Percentiles rank a stretch among this genome's conserved stretches.
Conservation (phyloP, 352 stramenopile genomes). For the Phytophthora syringae region DNA sequence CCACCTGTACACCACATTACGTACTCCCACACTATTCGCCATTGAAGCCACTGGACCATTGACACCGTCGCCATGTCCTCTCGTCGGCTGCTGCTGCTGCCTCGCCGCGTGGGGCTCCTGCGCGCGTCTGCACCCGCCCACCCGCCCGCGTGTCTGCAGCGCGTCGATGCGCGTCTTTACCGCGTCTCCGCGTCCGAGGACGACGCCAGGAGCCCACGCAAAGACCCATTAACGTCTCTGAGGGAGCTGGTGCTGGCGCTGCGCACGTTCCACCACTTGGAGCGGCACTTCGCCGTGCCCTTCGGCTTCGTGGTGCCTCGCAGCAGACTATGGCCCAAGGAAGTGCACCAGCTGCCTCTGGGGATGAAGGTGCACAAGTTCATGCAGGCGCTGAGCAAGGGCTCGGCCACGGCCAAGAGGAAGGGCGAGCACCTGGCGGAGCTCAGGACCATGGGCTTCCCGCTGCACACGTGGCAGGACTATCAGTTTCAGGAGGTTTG, state of each 20-base stretch:
- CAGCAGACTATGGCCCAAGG: constrained; percentile 41
- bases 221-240: background rate
- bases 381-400: constrained; percentile 41
- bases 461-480: constrained; percentile 57
- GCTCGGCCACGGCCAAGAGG: constrained; percentile 25
- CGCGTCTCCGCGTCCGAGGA: constrained; percentile 14
- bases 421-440: constrained; percentile 44
- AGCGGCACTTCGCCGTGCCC: constrained; percentile 75
- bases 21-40: background rate
- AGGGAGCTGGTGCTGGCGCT: constrained; percentile 56
- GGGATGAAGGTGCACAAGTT: constrained; percentile 66
- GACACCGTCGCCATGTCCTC: background rate
- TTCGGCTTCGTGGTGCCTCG: constrained; percentile 38
- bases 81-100: constrained; percentile 13
- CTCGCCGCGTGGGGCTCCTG: background rate
- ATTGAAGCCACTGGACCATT: background rate
- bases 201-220: background rate
- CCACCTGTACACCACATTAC: background rate
- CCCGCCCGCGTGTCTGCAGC: background rate
- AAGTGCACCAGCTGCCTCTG: constrained; percentile 59
- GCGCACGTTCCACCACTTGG: constrained; percentile 56
- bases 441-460: constrained; percentile 62
- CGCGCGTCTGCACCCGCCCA: background rate
- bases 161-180: constrained; percentile 6
- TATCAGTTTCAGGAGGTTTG: constrained; percentile 71